A percentile compares a stretch with the other conserved stretches of the same genome.
Conservation (phyloP, 805 yeast species). For the Teunomyces cretensis region DNA sequence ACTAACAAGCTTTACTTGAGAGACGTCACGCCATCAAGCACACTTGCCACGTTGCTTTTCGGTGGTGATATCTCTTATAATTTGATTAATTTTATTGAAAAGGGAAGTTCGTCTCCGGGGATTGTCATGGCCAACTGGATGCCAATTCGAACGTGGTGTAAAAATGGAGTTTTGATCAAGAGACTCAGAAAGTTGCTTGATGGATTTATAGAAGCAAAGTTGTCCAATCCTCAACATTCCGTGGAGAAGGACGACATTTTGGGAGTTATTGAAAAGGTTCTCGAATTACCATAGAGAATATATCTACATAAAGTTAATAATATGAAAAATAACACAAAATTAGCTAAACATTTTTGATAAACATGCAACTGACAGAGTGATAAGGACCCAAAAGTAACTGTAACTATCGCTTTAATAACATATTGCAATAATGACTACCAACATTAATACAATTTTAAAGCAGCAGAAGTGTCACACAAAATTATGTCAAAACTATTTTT, state of each 20-base stretch:
- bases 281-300: constrained; percentile 4
- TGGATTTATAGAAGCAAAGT: constrained; percentile 58
- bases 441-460: no score
- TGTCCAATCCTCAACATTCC: constrained; percentile 37
- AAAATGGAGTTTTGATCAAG: constrained; percentile 83
- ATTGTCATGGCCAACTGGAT: constrained; percentile 86
- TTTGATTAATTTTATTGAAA: constrained; percentile 37
- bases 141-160: constrained; percentile 90
- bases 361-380: no score
- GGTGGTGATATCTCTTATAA: constrained; percentile 74
- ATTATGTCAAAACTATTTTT: background rate
- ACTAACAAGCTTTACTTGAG: constrained; percentile 70
- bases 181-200: constrained; percentile 68
- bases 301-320: background rate
- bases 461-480: no score
- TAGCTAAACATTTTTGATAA: no score
- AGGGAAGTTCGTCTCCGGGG: constrained; percentile 69
- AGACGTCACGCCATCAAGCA: constrained; percentile 77
- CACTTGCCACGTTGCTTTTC: constrained; percentile 71
- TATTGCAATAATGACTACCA: no score
- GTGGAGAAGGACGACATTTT: constrained; percentile 8
- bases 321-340: background rate
- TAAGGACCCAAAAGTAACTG: no score
- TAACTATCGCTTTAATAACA: no score
- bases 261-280: constrained; percentile 8